Conservation (phyloP, 2,329 filamentous ascomycete genomes). For the Alternaria sp. region DNA sequence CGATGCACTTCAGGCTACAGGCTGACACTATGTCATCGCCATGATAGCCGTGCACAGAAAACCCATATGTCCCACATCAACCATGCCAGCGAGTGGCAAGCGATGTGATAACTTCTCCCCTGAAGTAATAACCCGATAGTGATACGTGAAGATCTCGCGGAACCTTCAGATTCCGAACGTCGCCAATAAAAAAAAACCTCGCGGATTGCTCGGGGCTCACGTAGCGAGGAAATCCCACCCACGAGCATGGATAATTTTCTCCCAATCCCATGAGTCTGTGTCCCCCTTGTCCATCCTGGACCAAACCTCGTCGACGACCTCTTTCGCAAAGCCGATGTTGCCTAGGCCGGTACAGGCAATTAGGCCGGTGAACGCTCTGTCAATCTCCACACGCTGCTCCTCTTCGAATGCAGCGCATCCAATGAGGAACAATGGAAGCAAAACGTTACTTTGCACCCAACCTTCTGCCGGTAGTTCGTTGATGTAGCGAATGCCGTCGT, state of each 20-base stretch:
- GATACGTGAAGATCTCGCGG: background rate
- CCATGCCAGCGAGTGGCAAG: background rate
- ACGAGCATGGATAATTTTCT: conserved; percentile 58
- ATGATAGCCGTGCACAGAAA: conserved; percentile 12
- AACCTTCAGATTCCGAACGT: background rate
- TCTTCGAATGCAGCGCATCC: conserved; percentile 68
- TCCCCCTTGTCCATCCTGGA: background rate
- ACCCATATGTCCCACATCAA: background rate
- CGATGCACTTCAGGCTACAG: conserved; percentile 12
- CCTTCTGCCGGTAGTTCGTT: conserved; percentile 63
- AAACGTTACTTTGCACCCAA: conserved; percentile 66
- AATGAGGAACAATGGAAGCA: conserved; percentile 69
- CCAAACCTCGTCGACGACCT: conserved; percentile 67
- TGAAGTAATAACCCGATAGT: background rate
- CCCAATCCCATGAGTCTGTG: conserved; percentile 65
- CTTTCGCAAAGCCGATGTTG: conserved; percentile 66
- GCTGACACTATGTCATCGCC: conserved; percentile 2
- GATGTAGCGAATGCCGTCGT: conserved; percentile 66
- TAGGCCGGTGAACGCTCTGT: conserved; percentile 62
- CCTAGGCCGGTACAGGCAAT: conserved; percentile 65
- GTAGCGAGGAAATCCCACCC: conserved; percentile 70
- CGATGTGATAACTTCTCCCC: background rate
- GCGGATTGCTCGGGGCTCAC: conserved; percentile 37
- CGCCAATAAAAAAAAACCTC: conserved; percentile 4
- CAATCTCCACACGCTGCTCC: conserved; percentile 64